These are phyloP conservation scores for Aotearoamyces nothofagi DNA, from an alignment of 2,329 filamentous ascomycete species.

Conservation along the genomic window DNA sequence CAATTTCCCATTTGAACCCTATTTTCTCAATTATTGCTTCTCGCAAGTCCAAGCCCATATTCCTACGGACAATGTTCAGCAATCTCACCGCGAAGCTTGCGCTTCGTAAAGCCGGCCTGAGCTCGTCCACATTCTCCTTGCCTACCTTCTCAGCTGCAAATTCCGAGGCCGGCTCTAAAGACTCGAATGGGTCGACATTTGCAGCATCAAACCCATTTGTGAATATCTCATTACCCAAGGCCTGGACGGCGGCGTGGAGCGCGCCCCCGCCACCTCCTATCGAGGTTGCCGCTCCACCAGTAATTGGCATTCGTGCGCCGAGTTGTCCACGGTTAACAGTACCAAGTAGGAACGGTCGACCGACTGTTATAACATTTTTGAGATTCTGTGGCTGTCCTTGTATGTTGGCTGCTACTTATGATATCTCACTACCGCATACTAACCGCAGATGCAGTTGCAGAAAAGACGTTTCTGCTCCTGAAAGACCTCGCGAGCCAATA, in stretches of 20 bases:
- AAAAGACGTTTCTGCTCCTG: constrained; percentile 46
- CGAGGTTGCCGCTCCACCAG: constrained; percentile 11
- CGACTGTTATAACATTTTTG: constrained; percentile 50
- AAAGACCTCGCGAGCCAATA: constrained; percentile 36
- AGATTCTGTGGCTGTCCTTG: constrained; percentile 66
- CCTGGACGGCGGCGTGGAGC: constrained; percentile 15
- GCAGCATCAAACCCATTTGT: constrained; percentile 16
- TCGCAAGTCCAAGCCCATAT: background rate
- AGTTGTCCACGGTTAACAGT: constrained; percentile 19
- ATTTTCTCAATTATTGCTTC: background rate
- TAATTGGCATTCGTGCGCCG: constrained; percentile 13
- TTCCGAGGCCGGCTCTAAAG: constrained; percentile 3
- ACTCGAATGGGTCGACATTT: constrained; percentile 7
- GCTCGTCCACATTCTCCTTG: constrained; percentile 11
- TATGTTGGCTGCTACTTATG: too few relatives aligned
- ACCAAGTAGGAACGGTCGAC: constrained; percentile 31
- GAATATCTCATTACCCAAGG: constrained; percentile 14
- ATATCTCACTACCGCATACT: too few relatives aligned
- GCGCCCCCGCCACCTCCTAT: constrained; percentile 14
- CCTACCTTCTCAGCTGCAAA: constrained; percentile 2
- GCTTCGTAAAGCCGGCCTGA: constrained; percentile 17
- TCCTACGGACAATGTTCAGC: constrained; percentile 11
- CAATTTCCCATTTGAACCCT: too few relatives aligned
- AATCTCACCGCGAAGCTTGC: constrained; percentile 18
- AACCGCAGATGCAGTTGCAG: constrained; percentile 40